Evolutionary conservation across 805 yeast species (phyloP).

Genomic region (Yarrowia sp.): DNA sequence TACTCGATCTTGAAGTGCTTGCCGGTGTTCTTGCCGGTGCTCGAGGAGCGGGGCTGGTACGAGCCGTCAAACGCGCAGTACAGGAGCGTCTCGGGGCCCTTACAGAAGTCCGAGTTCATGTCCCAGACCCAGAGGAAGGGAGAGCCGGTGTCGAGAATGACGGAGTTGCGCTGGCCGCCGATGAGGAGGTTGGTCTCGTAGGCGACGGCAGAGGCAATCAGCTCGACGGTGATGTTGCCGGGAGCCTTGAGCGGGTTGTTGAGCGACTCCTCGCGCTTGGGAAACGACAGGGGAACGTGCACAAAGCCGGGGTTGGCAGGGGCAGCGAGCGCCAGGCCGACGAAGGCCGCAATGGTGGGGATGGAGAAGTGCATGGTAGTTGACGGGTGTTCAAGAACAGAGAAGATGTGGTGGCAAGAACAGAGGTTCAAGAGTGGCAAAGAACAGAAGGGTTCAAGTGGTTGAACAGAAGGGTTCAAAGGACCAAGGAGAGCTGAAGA

Average conservation of each 20-base stretch:
- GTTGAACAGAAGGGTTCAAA: too few species aligned
- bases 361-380: background rate
- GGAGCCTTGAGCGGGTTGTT: background rate
- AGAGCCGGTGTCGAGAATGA: background rate
- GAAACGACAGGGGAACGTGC: background rate
- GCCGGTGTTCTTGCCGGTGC: background rate
- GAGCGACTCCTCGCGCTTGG: background rate
- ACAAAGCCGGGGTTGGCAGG: conserved; percentile 5
- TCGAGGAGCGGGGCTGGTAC: background rate
- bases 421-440: too few species aligned
- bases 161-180: conserved; percentile 41
- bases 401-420: too few species aligned
- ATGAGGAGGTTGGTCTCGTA: conserved; percentile 38
- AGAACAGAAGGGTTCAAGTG: too few species aligned
- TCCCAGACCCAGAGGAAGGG: background rate
- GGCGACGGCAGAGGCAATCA: conserved; percentile 28
- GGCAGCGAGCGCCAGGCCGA: background rate
- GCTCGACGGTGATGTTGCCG: background rate
- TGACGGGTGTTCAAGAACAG: too few species aligned
- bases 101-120: conserved; percentile 43
- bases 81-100: background rate
- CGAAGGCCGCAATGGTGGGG: background rate
- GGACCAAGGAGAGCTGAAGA: too few species aligned
- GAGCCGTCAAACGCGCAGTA: background rate
- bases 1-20: background rate